Conservation (phyloP, 2,329 filamentous ascomycete genomes). For the Cladosporium velox region DNA sequence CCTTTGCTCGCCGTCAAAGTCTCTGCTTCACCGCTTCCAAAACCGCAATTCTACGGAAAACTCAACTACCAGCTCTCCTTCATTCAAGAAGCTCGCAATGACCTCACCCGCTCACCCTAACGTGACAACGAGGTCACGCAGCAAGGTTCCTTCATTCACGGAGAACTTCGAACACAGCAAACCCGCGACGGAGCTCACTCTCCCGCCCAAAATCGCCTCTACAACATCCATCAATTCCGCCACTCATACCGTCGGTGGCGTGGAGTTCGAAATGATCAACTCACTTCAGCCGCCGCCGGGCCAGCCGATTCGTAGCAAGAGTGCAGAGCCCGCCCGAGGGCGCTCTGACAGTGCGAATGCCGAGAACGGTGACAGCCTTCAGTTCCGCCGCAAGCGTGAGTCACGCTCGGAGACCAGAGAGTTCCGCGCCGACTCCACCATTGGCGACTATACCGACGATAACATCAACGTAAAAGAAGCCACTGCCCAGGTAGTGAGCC, state of each 20-base stretch:
- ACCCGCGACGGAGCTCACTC: background rate
- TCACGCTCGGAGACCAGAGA: slow-evolving; percentile 24
- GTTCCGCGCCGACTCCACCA: slow-evolving; percentile 24
- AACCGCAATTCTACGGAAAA: background rate
- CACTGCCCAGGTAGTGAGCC: background rate
- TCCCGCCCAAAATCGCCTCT: background rate
- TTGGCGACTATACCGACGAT: background rate
- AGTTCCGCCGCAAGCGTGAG: slow-evolving; percentile 1
- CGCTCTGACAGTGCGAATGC: background rate
- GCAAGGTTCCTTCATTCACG: slow-evolving; percentile 2
- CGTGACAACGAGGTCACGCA: background rate
- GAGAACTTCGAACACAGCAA: slow-evolving; percentile 3
- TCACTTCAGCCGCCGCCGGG: background rate
- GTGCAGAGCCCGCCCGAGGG: slow-evolving; percentile 7
- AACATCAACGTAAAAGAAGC: background rate
- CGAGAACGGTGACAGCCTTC: background rate
- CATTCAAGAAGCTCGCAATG: background rate
- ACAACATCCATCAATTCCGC: background rate
- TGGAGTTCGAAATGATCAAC: slow-evolving; percentile 19
- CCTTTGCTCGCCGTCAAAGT: slow-evolving; percentile 19
- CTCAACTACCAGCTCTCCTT: background rate
- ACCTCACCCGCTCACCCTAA: background rate
- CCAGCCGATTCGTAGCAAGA: background rate
- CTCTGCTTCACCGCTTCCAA: slow-evolving; percentile 21
- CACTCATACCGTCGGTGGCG: slow-evolving; percentile 14